Conservation (phyloP, 805 yeast genomes). For the Lipomyces orientalis region DNA sequence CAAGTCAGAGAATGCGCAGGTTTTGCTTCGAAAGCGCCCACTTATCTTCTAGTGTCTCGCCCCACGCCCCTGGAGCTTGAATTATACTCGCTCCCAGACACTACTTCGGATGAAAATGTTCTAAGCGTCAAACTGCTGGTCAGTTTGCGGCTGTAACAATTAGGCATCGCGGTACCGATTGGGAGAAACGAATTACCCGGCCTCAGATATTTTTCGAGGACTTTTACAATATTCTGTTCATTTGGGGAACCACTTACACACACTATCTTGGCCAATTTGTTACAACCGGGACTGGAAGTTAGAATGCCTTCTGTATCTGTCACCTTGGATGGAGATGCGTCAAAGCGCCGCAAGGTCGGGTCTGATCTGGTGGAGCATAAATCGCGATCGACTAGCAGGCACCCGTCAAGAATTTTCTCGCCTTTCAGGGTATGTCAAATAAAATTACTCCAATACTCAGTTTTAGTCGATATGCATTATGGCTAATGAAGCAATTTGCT, state of each 20-base stretch:
- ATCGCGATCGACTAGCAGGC: not conserved
- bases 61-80: no score
- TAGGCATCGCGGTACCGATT: not conserved
- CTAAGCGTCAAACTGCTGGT: not conserved
- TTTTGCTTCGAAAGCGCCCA: no score
- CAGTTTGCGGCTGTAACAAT: not conserved
- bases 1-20: not conserved
- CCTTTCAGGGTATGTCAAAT: conserved; percentile 69
- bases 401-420: conserved; percentile 68
- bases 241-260: not conserved
- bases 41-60: not conserved
- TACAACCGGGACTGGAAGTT: not conserved
- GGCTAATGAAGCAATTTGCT: not conserved
- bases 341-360: conserved; percentile 27
- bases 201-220: not conserved
- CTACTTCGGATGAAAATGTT: not conserved
- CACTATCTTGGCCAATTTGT: not conserved
- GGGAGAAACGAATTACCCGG: not conserved
- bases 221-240: not conserved
- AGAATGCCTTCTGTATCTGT: conserved; percentile 25
- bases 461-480: not conserved
- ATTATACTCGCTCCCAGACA: no score
- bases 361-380: conserved; percentile 2
- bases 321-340: conserved; percentile 10
- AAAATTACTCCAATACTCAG: not conserved